Percentiles rank a stretch among this genome's conserved stretches.
phyloP scores from a whole-genome alignment of 2,329 filamentous ascomycete genomes.

The Aspergillus aculeatinus region DNA sequence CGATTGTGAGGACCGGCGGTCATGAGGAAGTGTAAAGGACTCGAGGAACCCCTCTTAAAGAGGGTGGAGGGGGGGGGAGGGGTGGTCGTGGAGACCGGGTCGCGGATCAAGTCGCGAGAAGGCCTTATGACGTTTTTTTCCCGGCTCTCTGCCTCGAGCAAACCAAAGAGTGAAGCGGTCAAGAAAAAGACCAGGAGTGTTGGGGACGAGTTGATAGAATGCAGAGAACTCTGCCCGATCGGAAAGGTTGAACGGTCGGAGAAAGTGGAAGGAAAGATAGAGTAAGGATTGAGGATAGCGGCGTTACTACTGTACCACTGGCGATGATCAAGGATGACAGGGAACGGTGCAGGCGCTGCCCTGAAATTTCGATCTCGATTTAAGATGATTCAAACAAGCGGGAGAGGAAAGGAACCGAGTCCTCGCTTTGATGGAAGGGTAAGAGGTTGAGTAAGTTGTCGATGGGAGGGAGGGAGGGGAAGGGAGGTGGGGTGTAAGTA shows the following conservation, averaged over 20 bases:
- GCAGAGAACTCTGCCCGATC: not conserved
- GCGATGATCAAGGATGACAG: conserved; percentile 29
- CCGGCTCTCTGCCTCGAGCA: conserved; percentile 26
- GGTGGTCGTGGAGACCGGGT: conserved; percentile 30
- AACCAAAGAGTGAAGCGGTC: conserved; percentile 20
- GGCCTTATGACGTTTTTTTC: conserved; percentile 42
- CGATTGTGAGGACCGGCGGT: conserved; percentile 35
- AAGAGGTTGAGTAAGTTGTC: conserved; percentile 1
- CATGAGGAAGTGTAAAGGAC: conserved; percentile 38
- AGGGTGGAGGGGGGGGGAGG: conserved; percentile 22
- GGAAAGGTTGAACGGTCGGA: not conserved
- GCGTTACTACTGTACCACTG: conserved; percentile 24
- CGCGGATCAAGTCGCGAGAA: conserved; percentile 32
- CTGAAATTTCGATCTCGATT: conserved; percentile 25
- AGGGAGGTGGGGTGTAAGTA: not conserved
- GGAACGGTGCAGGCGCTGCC: conserved; percentile 45
- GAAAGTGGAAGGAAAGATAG: conserved; percentile 17
- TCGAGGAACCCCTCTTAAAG: conserved; percentile 29
- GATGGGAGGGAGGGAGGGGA: conserved; percentile 12
- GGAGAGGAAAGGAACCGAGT: not conserved
- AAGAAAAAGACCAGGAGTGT: not conserved
- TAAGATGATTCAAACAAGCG: conserved; percentile 1
- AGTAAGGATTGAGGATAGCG: conserved; percentile 20
- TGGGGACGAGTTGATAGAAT: not conserved
- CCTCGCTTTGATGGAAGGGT: not conserved